Conservation (phyloP, 2,329 filamentous ascomycete genomes). For the Pestalotiopsis sp. region DNA sequence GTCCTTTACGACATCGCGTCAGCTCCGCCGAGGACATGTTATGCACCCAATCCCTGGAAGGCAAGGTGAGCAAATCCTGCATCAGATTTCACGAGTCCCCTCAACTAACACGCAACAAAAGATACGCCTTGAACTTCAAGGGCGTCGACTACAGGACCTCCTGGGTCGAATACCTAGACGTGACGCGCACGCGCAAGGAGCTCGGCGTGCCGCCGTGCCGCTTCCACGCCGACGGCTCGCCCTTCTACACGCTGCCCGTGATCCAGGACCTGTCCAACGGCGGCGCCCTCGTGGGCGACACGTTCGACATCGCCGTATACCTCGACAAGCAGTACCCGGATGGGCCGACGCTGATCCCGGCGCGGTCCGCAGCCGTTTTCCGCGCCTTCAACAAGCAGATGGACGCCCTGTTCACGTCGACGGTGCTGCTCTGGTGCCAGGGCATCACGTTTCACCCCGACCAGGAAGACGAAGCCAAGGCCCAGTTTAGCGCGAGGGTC, state of each 20-base stretch:
- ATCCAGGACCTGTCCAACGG: slow-evolving; percentile 44
- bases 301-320: slow-evolving; percentile 65
- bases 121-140: slow-evolving; percentile 44
- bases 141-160: slow-evolving; percentile 30
- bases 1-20: slow-evolving; percentile 44
- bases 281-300: slow-evolving; percentile 52
- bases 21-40: slow-evolving; percentile 28
- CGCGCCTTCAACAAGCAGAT: slow-evolving; percentile 53
- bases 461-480: slow-evolving; percentile 42
- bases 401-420: slow-evolving; percentile 52
- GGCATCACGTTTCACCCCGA: slow-evolving; percentile 52
- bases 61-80: slow-evolving; percentile 17
- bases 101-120: not conserved
- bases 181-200: slow-evolving; percentile 44
- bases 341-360: slow-evolving; percentile 47
- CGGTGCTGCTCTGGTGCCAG: slow-evolving; percentile 39
- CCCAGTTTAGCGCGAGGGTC: slow-evolving; percentile 48
- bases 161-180: slow-evolving; percentile 55
- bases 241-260: slow-evolving; percentile 62
- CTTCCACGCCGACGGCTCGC: slow-evolving; percentile 54
- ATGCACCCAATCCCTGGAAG: slow-evolving; percentile 34
- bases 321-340: slow-evolving; percentile 53
- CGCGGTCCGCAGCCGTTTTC: slow-evolving; percentile 36
- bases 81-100: too few relatives aligned
- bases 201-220: slow-evolving; percentile 51